A percentile compares a stretch with the other conserved stretches of the same genome.
These are phyloP conservation scores for Blastobotrys terrestris DNA, from an alignment of 805 yeast genomes.

Conservation along the genomic window DNA sequence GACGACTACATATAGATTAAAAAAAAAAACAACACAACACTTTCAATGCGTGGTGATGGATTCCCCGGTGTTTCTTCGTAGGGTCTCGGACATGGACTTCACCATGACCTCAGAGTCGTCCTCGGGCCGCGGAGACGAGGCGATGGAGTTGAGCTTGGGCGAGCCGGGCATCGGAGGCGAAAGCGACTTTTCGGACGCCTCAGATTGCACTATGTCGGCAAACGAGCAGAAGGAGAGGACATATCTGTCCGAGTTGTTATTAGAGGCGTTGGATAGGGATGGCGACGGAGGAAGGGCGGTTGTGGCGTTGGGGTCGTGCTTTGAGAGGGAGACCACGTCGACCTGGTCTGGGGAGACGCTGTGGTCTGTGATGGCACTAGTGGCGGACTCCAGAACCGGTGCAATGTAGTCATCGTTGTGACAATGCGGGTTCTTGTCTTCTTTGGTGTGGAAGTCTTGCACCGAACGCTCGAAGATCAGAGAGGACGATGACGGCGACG, in stretches of 20 bases:
- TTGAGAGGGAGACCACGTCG: slow-evolving; percentile 61
- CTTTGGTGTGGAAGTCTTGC: slow-evolving; percentile 42
- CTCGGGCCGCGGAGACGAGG: background rate
- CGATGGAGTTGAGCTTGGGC: background rate
- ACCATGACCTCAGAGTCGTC: slow-evolving; percentile 13
- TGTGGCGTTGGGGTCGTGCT: slow-evolving; percentile 21
- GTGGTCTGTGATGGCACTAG: slow-evolving; percentile 52
- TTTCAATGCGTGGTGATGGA: background rate
- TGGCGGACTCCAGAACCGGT: slow-evolving; percentile 76
- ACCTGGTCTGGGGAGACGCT: slow-evolving; percentile 58
- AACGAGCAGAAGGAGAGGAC: slow-evolving; percentile 57
- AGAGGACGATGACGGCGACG: slow-evolving; percentile 33
- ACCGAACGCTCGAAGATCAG: slow-evolving; percentile 62
- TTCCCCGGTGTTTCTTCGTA: slow-evolving; percentile 19
- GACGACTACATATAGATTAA: background rate
- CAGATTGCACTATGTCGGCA: slow-evolving; percentile 53
- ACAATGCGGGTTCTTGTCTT: slow-evolving; percentile 30
- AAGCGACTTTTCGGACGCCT: background rate
- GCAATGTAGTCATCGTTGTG: slow-evolving; percentile 64
- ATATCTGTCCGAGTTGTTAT: slow-evolving; percentile 5
- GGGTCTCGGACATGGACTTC: slow-evolving; percentile 21
- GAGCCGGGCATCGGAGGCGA: background rate
- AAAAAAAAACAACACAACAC: background rate
- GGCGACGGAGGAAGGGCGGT: slow-evolving; percentile 1
- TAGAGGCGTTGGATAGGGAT: background rate